Evolutionary conservation across 495 filamentous ascomycete species (phyloP).

Genomic region (Cryomyces antarcticus): DNA sequence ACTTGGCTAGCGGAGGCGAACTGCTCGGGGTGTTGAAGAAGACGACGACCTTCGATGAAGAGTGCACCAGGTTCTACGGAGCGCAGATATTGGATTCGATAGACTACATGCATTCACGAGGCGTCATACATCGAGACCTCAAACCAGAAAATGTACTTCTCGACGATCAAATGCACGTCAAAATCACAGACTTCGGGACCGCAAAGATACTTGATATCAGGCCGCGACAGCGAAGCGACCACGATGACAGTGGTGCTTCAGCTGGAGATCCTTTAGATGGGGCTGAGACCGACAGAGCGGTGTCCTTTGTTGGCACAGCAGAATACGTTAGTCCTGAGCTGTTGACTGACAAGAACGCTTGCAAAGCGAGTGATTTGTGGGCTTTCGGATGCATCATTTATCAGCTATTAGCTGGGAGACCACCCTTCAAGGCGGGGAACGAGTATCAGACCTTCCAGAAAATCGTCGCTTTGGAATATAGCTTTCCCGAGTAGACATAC

Average conservation of each 20-base stretch:
- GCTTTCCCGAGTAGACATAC: too few relatives aligned
- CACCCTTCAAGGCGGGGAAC: slow-evolving; percentile 93
- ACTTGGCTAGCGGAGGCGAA: slow-evolving; percentile 84
- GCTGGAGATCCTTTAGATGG: slow-evolving; percentile 30
- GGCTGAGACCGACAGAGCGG: slow-evolving; percentile 50
- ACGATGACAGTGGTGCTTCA: slow-evolving; percentile 9
- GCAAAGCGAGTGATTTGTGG: slow-evolving; percentile 96
- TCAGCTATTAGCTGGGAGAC: slow-evolving; percentile 78
- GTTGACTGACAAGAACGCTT: slow-evolving; percentile 84
- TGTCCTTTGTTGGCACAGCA: slow-evolving; percentile 93
- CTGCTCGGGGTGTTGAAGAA: slow-evolving; percentile 81
- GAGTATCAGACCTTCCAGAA: slow-evolving; percentile 98
- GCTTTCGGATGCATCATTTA: slow-evolving; percentile 99
- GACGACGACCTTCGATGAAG: slow-evolving; percentile 84
- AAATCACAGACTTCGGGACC: slow-evolving; percentile 98
- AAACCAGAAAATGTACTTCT: slow-evolving; percentile 96
- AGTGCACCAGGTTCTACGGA: slow-evolving; percentile 86
- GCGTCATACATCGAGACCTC: slow-evolving; percentile 90
- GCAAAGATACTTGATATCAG: slow-evolving; percentile 72
- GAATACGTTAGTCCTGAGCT: slow-evolving; percentile 97
- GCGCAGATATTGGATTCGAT: slow-evolving; percentile 94
- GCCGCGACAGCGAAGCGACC: slow-evolving; percentile 27
- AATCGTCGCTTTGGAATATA: slow-evolving; percentile 83
- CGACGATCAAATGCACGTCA: slow-evolving; percentile 89
- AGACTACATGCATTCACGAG: slow-evolving; percentile 92